Evolutionary conservation across 2,329 filamentous ascomycete species (phyloP), one percentile per base, ranked within the genome.

Genomic region (Ceratocystis variospora): DNA sequence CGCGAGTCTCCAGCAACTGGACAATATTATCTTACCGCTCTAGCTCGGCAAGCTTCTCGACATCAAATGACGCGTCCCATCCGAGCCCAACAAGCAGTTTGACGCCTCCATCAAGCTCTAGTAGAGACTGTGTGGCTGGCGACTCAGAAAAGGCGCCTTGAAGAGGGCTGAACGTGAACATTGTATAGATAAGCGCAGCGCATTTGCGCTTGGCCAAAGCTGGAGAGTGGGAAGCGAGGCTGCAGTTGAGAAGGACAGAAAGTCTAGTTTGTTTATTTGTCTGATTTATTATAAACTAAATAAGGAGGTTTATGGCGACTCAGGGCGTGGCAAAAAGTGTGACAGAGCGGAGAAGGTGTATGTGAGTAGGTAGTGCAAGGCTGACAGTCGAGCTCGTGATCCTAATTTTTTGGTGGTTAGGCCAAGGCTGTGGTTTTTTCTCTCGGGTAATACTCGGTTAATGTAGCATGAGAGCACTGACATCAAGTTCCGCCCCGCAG

Each of bases 121-220:
- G 80, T 45, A 99, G 84, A n/a, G 94, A 97, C 75, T 96, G 91
- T 69, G 91, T 95, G 55, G 93, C 92, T 67, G 86, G 81, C 61
- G 90, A 94, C 70, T 88, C 84, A 63, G 90, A 92, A 73, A 95
- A 90, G 68, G 94, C 93, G 74, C 94, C 94, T 71, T 96, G 87
- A 67, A 99, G 81, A 61, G 94, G 87, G 73, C 89, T 95, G 77
- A 97, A 96, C 70, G 88, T 96, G 80, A 99, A 97, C 94, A 99
- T 99, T 72, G 70, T 77, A 74, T 71, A 69, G 22, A 8, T 55
- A 50, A 22, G 22, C 28, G 22, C 59, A 28, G 33, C 31, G 62
- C 25, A 28, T 62, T 15, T 37, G 63, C 37, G 37, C 63, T 31
- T n/a, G 3, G 25, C 22, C 2, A 31, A 41, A 41, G 12, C 10